Conservation (phyloP, 176 grass and related monocot genomes). For the Poa annua region DNA sequence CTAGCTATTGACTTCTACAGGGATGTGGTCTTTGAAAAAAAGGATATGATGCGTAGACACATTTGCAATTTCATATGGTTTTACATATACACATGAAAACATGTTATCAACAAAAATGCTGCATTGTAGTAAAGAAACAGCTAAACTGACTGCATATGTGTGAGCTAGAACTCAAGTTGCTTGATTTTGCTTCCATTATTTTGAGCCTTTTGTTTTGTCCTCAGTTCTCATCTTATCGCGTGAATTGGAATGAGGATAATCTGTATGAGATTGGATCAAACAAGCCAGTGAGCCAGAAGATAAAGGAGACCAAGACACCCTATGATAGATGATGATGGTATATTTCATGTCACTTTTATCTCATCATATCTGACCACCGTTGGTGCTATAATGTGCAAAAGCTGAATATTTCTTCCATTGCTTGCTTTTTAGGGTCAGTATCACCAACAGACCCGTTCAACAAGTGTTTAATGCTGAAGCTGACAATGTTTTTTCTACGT, state of each 20-base stretch:
- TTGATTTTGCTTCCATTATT: slow-evolving; percentile 24
- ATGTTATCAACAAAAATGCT: slow-evolving; percentile 22
- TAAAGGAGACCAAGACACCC: slow-evolving; percentile 94
- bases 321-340: slow-evolving; percentile 97
- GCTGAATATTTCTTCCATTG: slow-evolving; percentile 26
- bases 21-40: slow-evolving; percentile 1
- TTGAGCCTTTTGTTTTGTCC: slow-evolving; percentile 22
- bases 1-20: slow-evolving; percentile 6
- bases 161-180: slow-evolving; percentile 16
- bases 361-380: slow-evolving; percentile 1
- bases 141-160: background rate
- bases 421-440: slow-evolving; percentile 48
- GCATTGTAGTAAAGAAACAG: background rate
- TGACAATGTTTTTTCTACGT: too few species aligned
- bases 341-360: slow-evolving; percentile 35
- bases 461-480: slow-evolving; percentile 82
- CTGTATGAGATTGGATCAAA: slow-evolving; percentile 93
- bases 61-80: slow-evolving; percentile 22
- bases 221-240: slow-evolving; percentile 44
- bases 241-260: slow-evolving; percentile 94
- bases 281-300: slow-evolving; percentile 96
- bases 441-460: slow-evolving; percentile 72
- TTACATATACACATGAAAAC: background rate
- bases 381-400: slow-evolving; percentile 14
- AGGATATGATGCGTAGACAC: background rate